Conservation (phyloP, 169 alveolate species). For the Babesia bovis region DNA sequence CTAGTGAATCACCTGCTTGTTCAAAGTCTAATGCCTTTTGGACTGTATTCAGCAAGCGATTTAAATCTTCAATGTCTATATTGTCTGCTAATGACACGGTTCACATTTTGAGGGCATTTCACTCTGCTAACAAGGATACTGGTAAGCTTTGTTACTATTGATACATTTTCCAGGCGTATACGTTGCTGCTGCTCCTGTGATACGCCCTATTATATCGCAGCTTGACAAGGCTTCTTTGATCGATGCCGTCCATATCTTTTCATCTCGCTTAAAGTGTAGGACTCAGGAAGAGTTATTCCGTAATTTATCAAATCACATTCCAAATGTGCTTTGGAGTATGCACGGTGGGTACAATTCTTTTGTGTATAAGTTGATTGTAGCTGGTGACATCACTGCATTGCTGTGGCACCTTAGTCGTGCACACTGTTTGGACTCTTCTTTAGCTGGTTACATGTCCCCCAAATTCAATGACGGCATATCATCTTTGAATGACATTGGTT, state of each 20-base stretch:
- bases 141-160: background rate
- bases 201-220: conserved; percentile 18
- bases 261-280: conserved; percentile 41
- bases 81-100: conserved; percentile 30
- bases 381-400: conserved; percentile 30
- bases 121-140: conserved; percentile 48
- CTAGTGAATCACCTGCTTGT: background rate
- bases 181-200: conserved; percentile 42
- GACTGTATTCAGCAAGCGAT: conserved; percentile 64
- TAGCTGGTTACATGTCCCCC: conserved; percentile 23
- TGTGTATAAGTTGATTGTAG: background rate
- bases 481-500: conserved; percentile 26
- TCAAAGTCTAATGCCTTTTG: conserved; percentile 52
- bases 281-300: conserved; percentile 52
- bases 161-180: conserved; percentile 38
- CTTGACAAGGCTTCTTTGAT: conserved; percentile 21
- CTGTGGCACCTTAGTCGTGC: conserved; percentile 63
- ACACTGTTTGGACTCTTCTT: conserved; percentile 12
- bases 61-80: conserved; percentile 40
- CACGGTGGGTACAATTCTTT: conserved; percentile 8
- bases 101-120: conserved; percentile 40
- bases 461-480: conserved; percentile 29
- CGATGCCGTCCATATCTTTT: conserved; percentile 31
- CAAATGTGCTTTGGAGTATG: conserved; percentile 48
- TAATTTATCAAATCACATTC: conserved; percentile 52